Evolutionary conservation across 1,284 basidiomycete species (phyloP).

Genomic region (Microbotryomycetes sp.): DNA sequence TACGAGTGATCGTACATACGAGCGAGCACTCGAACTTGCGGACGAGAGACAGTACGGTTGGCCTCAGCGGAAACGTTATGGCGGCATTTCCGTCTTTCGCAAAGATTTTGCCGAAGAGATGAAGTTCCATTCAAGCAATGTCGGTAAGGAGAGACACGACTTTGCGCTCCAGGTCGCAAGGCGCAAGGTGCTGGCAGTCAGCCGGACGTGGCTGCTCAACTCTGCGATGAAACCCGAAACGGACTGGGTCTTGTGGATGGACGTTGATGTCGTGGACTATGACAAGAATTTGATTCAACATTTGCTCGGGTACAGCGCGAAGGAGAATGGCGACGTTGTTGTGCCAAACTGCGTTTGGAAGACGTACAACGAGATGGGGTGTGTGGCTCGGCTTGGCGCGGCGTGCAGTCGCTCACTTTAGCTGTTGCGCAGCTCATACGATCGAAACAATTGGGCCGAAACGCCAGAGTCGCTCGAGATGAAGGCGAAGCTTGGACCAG

Average conservation of each 20-base stretch:
- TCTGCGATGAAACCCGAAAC: slow-evolving; percentile 14
- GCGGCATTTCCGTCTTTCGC: slow-evolving; percentile 8
- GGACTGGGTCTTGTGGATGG: slow-evolving; percentile 24
- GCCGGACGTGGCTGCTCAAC: slow-evolving; percentile 17
- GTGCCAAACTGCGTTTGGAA: slow-evolving; percentile 29
- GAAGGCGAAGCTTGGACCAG: background rate
- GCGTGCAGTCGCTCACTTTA: background rate
- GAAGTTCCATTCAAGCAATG: background rate
- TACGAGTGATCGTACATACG: slow-evolving; percentile 15
- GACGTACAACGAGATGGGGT: slow-evolving; percentile 30
- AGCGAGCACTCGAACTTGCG: slow-evolving; percentile 21
- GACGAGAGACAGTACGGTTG: slow-evolving; percentile 20
- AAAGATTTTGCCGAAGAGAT: slow-evolving; percentile 12
- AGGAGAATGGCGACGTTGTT: slow-evolving; percentile 12
- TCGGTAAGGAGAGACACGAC: slow-evolving; percentile 5
- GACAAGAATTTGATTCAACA: slow-evolving; percentile 10
- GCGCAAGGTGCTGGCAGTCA: slow-evolving; percentile 9
- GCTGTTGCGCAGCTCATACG: slow-evolving; percentile 10
- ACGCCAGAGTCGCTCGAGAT: slow-evolving; percentile 12
- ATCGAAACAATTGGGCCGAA: slow-evolving; percentile 28
- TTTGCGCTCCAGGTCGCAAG: slow-evolving; percentile 12
- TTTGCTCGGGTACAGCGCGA: background rate
- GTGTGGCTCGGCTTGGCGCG: background rate
- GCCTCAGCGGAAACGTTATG: background rate
- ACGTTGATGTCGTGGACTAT: slow-evolving; percentile 23